These are phyloP conservation scores for Trichoderma sp. DNA, from an alignment of 2,329 filamentous ascomycete genomes.

Conservation along the genomic window DNA sequence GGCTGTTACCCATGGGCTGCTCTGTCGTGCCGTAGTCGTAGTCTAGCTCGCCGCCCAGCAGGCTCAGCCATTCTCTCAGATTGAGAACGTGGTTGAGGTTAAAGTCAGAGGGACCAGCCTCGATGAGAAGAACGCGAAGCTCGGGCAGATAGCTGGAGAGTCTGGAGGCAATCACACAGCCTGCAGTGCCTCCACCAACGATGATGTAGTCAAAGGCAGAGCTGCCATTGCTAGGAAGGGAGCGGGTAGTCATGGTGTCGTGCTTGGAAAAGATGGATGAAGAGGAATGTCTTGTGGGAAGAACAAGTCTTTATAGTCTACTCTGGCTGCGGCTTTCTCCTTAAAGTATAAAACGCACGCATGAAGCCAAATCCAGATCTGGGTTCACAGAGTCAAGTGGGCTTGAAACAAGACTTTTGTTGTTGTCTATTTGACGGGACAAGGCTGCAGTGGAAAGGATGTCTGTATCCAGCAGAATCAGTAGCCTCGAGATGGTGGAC, in stretches of 20 bases:
- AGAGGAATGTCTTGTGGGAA: background rate
- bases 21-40: slow-evolving; percentile 90
- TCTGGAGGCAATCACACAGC: slow-evolving; percentile 79
- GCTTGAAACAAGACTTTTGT: background rate
- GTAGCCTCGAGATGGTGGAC: background rate
- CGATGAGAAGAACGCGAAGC: slow-evolving; percentile 79
- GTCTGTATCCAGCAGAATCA: background rate
- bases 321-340: background rate
- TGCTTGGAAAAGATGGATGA: background rate
- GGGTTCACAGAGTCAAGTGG: background rate
- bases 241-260: slow-evolving; percentile 64
- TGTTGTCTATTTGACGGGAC: background rate
- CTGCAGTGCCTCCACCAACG: slow-evolving; percentile 82
- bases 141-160: slow-evolving; percentile 81
- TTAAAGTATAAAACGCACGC: background rate
- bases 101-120: slow-evolving; percentile 87
- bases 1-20: slow-evolving; percentile 88
- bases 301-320: background rate
- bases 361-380: background rate
- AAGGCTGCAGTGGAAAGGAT: background rate
- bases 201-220: slow-evolving; percentile 81
- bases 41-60: slow-evolving; percentile 85
- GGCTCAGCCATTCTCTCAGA: slow-evolving; percentile 80
- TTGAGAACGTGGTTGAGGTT: slow-evolving; percentile 85
- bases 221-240: slow-evolving; percentile 63